Base-by-base conservation (phyloP, 169 alveolate genomes). In the Toxoplasma gondii region DNA sequence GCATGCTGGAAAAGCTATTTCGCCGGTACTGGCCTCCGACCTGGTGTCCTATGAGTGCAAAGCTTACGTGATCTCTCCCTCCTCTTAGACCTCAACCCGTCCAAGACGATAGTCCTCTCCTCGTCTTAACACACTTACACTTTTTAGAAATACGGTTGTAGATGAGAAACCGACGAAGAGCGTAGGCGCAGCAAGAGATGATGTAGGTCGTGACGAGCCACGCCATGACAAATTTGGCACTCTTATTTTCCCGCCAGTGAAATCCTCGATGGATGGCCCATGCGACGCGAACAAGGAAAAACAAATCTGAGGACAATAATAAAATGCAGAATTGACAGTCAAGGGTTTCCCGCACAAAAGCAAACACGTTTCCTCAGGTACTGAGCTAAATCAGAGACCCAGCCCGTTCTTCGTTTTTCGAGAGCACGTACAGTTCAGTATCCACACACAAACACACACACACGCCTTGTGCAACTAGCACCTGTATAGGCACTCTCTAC, bases 281-380 rank as follows among this genome's bases (percentile, higher is more conserved):
- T 12, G 93, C 54, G 67, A 93, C 88, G 29, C 93, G 95, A 19
- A 93, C 34, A 41, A 93, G n/a, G 54, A 93, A 74, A 34, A 93
- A 53, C 5, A 92, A 36, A 43, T 92, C 95, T 92, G 95, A n/a
- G 67, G 39, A 1, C 34, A 54, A 4, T 22, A 0, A 27, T 9
- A 24, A 87, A 39, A 41, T 69, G 12, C 36, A 12, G 12, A 41
- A 78, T 39, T 4, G 17, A 27, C 4, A 67, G 43, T 16, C 86
- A 78, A 5, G 31, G 80, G 36, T 53, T 34, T 19, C 9, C 27
- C 92, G 83, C 53, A 16, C 43, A 81, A 81, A n/a, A 10, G 36
- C 58, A 49, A 49, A 49, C 58, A 49, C 58, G 12, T 49, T 12
- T 12, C 45, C 27, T 27, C 27, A 80, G 36, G 49, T 5, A 69